Conservation (phyloP, 345 rosid species). For the Populus nigra region DNA sequence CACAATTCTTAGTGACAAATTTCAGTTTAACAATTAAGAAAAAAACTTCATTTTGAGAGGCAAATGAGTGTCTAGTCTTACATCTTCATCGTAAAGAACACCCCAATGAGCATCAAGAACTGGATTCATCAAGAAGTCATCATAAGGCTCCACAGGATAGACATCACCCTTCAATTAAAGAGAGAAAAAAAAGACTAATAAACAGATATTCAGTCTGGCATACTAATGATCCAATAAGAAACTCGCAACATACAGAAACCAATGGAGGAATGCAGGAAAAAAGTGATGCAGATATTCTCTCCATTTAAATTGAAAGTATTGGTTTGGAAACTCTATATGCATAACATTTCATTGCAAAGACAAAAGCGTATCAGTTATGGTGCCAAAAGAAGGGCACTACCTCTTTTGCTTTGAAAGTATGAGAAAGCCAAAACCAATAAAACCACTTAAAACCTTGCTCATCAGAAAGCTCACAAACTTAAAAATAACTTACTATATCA, state of each 20-base stretch:
- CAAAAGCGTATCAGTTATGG: too few relatives aligned
- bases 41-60: neutral
- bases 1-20: neutral
- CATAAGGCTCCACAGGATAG: slow-evolving; percentile 80
- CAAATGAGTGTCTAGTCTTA: slow-evolving; percentile 33
- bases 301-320: too few relatives aligned
- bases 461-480: neutral
- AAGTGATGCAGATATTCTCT: neutral
- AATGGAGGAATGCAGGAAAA: slow-evolving; percentile 2
- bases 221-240: slow-evolving; percentile 5
- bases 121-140: slow-evolving; percentile 39
- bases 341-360: too few relatives aligned
- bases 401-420: too few relatives aligned
- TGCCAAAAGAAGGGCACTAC: too few relatives aligned
- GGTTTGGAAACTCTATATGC: too few relatives aligned
- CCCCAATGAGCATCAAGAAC: slow-evolving; percentile 98
- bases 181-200: neutral
- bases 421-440: neutral
- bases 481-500: neutral
- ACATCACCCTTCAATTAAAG: slow-evolving; percentile 69
- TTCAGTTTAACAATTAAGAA: neutral
- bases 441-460: neutral
- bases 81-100: slow-evolving; percentile 76
- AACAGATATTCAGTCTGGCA: neutral
- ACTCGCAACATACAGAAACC: neutral